Percentiles rank a stretch among this genome's conserved stretches.
Conservation (phyloP, 2,329 filamentous ascomycete species). For the Alternaria arbusti region DNA sequence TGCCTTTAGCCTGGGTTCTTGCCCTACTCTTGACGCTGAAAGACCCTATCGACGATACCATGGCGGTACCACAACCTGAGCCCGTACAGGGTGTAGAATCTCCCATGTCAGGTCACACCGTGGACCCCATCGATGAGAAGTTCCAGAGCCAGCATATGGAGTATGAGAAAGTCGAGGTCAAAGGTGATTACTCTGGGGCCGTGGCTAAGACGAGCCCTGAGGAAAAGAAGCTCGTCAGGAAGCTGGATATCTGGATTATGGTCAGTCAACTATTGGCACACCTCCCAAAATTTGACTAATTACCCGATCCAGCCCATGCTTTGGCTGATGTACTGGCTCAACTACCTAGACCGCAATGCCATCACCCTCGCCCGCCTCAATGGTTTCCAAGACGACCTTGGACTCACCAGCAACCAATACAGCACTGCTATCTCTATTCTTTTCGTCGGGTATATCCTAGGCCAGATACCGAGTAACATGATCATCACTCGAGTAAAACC, state of each 20-base stretch:
- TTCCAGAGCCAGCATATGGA: not conserved
- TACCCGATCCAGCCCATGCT: conserved; percentile 47
- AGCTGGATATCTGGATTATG: conserved; percentile 16
- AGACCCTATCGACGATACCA: not conserved
- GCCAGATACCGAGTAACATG: not conserved
- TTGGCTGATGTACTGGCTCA: conserved; percentile 1
- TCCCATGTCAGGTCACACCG: not conserved
- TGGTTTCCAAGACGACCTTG: conserved; percentile 62
- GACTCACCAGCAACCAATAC: conserved; percentile 18
- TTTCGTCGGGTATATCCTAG: conserved; percentile 3
- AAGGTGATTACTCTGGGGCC: conserved; percentile 16
- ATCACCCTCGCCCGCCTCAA: conserved; percentile 67
- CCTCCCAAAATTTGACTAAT: conserved; percentile 13
- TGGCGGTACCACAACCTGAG: not conserved
- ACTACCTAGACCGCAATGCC: conserved; percentile 62
- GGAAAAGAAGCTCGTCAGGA: conserved; percentile 18
- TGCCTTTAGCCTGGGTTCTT: not conserved
- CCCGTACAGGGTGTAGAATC: not conserved
- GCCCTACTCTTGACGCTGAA: not conserved
- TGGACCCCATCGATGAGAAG: not conserved
- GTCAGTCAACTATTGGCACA: not conserved
- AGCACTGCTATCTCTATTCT: conserved; percentile 56
- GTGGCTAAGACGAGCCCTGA: conserved; percentile 12
- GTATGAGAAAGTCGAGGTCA: not conserved
- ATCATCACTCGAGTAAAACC: conserved; percentile 1